A percentile compares a stretch with the other conserved stretches of the same genome.
These are phyloP conservation scores for Ambrosia trifida DNA, from an alignment of 129 eudicot species.

Conservation along the genomic window DNA sequence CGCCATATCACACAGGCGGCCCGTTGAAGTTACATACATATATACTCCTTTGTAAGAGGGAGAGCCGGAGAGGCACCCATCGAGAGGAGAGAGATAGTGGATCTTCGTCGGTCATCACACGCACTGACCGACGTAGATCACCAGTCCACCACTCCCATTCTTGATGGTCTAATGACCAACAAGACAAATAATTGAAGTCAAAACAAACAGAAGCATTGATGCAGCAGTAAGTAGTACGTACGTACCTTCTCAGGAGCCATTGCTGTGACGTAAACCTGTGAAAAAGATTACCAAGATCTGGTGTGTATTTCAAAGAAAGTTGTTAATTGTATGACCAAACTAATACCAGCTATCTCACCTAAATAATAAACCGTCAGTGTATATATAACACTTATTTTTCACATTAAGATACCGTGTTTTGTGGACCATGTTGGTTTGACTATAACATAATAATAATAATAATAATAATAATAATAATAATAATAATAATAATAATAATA, in stretches of 20 bases:
- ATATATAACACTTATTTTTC: not conserved
- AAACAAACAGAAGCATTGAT: not conserved
- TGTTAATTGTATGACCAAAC: not conserved
- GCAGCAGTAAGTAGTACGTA: not conserved
- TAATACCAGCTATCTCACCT: not conserved
- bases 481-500: too few species aligned
- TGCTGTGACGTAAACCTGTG: not conserved
- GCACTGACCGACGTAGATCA: too few species aligned
- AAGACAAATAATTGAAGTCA: not conserved
- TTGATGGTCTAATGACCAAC: too few species aligned
- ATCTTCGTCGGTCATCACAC: too few species aligned
- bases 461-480: too few species aligned
- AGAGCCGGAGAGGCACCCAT: too few species aligned
- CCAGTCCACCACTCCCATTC: too few species aligned
- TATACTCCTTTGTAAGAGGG: too few species aligned
- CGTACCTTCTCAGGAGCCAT: constrained; percentile 32
- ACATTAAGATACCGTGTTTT: not conserved
- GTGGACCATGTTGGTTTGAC: not conserved
- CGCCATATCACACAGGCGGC: too few species aligned
- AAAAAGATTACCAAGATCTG: not conserved
- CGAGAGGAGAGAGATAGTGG: too few species aligned
- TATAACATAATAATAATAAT: too few species aligned
- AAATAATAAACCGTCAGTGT: not conserved
- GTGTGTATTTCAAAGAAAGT: not conserved
- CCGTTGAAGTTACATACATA: too few species aligned